A percentile compares a stretch with the other conserved stretches of the same genome.
Conservation (phyloP, 2,329 filamentous ascomycete species). For the Arthrinium phaeospermum region DNA sequence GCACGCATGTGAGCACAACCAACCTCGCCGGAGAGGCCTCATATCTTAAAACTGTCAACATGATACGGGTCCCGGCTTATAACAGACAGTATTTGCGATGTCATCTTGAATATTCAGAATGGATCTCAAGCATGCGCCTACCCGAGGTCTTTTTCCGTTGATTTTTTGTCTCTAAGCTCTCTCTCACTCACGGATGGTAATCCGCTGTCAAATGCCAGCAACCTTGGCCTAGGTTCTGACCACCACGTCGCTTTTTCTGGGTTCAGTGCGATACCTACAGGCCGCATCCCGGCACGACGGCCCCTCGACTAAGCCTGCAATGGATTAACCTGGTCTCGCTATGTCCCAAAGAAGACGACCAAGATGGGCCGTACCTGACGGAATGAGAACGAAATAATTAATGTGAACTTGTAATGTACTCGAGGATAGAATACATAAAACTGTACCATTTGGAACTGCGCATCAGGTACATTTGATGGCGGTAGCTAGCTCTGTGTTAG, state of each 20-base stretch:
- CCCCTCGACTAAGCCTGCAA: slow-evolving; percentile 9
- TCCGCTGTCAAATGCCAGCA: slow-evolving; percentile 13
- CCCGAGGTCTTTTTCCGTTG: neutral
- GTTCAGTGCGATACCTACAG: neutral
- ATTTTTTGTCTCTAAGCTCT: neutral
- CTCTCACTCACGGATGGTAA: neutral
- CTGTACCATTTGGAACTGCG: neutral
- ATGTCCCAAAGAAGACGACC: slow-evolving; percentile 3
- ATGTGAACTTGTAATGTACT: neutral
- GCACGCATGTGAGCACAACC: neutral
- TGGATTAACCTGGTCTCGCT: neutral
- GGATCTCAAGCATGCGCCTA: neutral
- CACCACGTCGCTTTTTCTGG: slow-evolving; percentile 1
- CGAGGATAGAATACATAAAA: neutral
- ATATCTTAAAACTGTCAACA: neutral
- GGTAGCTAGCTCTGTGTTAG: neutral
- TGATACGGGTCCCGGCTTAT: neutral
- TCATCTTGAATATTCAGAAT: neutral
- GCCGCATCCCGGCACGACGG: slow-evolving; percentile 5
- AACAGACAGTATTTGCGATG: neutral
- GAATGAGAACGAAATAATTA: neutral
- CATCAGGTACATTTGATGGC: neutral
- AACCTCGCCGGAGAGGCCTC: neutral
- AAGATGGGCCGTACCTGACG: neutral
- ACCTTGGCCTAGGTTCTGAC: slow-evolving; percentile 7